phyloP scores from a whole-genome alignment of 305 asterid genomes.

The Stenogyne calaminthoides region DNA sequence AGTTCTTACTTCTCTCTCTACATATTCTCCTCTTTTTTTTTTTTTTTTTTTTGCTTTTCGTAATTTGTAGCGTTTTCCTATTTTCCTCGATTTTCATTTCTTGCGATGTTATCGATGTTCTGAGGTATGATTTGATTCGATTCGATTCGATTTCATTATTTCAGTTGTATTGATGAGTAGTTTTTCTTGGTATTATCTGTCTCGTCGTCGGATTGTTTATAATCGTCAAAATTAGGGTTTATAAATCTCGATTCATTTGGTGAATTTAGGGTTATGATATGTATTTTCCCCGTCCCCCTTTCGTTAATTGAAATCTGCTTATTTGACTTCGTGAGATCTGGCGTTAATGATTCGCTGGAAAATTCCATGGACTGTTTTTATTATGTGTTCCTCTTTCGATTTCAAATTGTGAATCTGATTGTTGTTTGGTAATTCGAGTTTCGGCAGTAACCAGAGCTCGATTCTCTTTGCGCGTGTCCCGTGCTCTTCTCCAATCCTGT shows the following conservation, averaged over 20 bases:
- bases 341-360: constrained; percentile 11
- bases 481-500: constrained; percentile 77
- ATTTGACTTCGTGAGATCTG: neutral
- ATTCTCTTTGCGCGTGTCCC: constrained; percentile 89
- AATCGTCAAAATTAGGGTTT: neutral
- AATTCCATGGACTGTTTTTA: constrained; percentile 8
- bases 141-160: neutral
- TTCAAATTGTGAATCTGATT: constrained; percentile 20
- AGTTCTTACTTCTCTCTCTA: constrained; percentile 29
- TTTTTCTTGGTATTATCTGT: neutral
- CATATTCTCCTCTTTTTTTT: neutral
- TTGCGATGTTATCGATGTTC: constrained; percentile 27
- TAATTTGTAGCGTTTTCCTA: neutral
- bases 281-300: neutral
- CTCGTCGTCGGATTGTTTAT: neutral
- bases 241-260: constrained; percentile 16
- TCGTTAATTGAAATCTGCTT: constrained; percentile 12
- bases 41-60: constrained; percentile 9
- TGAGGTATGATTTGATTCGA: constrained; percentile 32
- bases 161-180: neutral
- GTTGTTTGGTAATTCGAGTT: constrained; percentile 19
- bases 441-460: constrained; percentile 43
- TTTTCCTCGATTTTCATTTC: neutral
- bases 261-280: constrained; percentile 21
- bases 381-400: constrained; percentile 1